These are phyloP conservation scores for Boletus pseudo-olivaceus DNA, from an alignment of 768 basidiomycete species.

Conservation along the genomic window DNA sequence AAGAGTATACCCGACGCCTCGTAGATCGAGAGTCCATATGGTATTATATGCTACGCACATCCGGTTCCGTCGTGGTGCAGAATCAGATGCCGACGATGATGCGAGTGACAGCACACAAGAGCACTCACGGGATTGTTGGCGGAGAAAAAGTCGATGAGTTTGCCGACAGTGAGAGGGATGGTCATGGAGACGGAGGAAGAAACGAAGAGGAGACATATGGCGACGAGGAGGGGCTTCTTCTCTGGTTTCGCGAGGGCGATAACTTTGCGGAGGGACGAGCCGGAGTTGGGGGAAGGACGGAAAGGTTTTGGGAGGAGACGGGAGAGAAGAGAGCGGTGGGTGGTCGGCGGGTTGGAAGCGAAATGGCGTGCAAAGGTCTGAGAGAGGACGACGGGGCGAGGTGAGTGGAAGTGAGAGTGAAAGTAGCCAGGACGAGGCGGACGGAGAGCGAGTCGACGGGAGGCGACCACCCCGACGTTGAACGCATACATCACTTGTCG, in stretches of 20 bases:
- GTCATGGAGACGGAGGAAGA: constrained; percentile 91
- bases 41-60: constrained; percentile 61
- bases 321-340: constrained; percentile 16
- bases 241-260: constrained; percentile 80
- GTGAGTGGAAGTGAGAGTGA: neutral
- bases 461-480: neutral
- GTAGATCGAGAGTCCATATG: constrained; percentile 73
- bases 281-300: constrained; percentile 36
- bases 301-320: constrained; percentile 33
- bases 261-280: constrained; percentile 73
- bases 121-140: constrained; percentile 56
- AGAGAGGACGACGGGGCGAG: neutral
- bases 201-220: constrained; percentile 77
- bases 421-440: neutral
- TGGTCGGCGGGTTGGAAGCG: constrained; percentile 5
- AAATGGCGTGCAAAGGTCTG: constrained; percentile 6
- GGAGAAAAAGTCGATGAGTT: constrained; percentile 91
- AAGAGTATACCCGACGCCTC: constrained; percentile 76
- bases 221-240: constrained; percentile 66
- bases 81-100: neutral
- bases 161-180: constrained; percentile 90
- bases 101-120: no score
- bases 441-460: constrained; percentile 4
- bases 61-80: neutral
- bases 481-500: neutral